phyloP scores from a whole-genome alignment of 805 yeast species.

The Deakozyma indianensis region DNA sequence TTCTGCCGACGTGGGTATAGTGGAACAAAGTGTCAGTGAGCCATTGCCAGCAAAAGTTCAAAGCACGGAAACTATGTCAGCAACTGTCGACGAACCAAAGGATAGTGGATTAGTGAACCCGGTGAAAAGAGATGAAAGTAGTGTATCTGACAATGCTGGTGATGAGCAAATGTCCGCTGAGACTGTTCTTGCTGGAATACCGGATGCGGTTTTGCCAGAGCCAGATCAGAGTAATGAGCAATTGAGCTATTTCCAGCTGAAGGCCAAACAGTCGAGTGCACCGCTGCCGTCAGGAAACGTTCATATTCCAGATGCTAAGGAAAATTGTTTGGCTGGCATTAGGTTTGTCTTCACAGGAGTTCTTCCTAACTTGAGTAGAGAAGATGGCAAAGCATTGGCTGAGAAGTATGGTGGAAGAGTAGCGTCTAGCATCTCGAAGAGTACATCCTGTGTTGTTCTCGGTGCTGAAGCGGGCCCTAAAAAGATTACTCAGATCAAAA shows the following conservation, averaged over 20 bases:
- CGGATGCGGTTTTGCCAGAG: constrained; percentile 56
- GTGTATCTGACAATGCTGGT: no score
- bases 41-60: no score
- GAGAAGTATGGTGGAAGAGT: constrained; percentile 85
- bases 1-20: no score
- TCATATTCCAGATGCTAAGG: constrained; percentile 67
- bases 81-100: no score
- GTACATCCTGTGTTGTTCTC: constrained; percentile 76
- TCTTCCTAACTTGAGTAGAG: constrained; percentile 66
- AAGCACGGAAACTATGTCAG: no score
- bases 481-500: constrained; percentile 70
- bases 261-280: constrained; percentile 27
- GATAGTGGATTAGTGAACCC: no score
- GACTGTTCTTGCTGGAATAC: constrained; percentile 46
- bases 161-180: constrained; percentile 27
- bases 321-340: constrained; percentile 75
- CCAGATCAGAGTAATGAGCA: constrained; percentile 32
- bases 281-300: constrained; percentile 7
- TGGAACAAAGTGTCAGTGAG: no score
- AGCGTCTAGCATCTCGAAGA: constrained; percentile 64
- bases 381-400: constrained; percentile 60
- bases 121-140: no score
- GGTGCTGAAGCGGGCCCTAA: constrained; percentile 97
- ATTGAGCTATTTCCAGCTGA: constrained; percentile 43
- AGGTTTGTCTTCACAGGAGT: constrained; percentile 91